Evolutionary conservation across 768 basidiomycete species (phyloP).

Genomic region (Collybia sp.): DNA sequence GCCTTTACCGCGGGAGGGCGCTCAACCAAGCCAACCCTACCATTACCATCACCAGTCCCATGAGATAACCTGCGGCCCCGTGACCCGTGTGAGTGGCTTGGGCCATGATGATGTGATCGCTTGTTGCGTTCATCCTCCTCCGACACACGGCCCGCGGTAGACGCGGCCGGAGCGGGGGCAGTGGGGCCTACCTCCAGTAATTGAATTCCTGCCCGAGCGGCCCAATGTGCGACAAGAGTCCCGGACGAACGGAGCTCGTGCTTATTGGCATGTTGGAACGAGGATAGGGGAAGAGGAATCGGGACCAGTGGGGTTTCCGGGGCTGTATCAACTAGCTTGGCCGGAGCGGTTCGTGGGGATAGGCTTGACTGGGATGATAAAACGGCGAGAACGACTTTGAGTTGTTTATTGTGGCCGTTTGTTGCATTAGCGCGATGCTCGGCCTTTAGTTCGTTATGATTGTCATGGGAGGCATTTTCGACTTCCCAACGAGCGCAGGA

Average conservation of each 20-base stretch:
- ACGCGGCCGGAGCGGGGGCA: conserved; percentile 21
- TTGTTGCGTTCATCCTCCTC: conserved; percentile 26
- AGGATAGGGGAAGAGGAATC: conserved; percentile 64
- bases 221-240: conserved; percentile 63
- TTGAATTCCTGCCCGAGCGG: conserved; percentile 52
- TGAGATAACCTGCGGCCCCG: conserved; percentile 21
- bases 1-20: conserved; percentile 74
- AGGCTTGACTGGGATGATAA: conserved; percentile 27
- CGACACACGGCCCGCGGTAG: conserved; percentile 1
- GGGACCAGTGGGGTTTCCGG: conserved; percentile 34
- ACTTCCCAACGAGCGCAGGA: conserved; percentile 79
- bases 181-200: conserved; percentile 52
- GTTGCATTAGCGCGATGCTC: conserved; percentile 6
- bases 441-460: conserved; percentile 13
- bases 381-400: conserved; percentile 63
- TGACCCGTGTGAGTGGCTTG: conserved; percentile 10
- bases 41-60: conserved; percentile 9
- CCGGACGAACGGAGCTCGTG: conserved; percentile 66
- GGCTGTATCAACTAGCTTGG: conserved; percentile 24
- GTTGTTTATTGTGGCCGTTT: conserved; percentile 11
- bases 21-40: conserved; percentile 54
- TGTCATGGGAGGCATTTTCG: conserved; percentile 38
- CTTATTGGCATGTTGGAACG: conserved; percentile 42
- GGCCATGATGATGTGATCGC: conserved; percentile 7
- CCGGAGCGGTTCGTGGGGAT: conserved; percentile 25